These are phyloP conservation scores for Histomonas meleagridis DNA, from an alignment of 208 protist genomes.

Conservation along the genomic window DNA sequence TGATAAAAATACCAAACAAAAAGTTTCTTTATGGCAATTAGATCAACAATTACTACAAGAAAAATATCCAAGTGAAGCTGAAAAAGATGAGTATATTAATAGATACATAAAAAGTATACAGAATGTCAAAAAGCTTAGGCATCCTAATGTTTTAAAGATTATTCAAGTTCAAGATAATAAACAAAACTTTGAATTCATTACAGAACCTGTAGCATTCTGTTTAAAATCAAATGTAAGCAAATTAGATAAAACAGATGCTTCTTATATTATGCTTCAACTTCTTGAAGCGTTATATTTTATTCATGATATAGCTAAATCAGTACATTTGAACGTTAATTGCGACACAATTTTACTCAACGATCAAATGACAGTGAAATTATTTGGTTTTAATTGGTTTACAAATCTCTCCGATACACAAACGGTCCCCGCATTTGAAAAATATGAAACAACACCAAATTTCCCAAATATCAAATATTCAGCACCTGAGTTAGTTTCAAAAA, in stretches of 20 bases:
- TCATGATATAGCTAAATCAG: not conserved
- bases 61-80: not conserved
- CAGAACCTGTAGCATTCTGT: not conserved
- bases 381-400: not conserved
- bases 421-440: not conserved
- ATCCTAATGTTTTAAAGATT: not conserved
- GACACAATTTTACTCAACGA: not conserved
- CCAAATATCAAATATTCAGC: not conserved
- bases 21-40: not conserved
- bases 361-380: not conserved
- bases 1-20: not conserved
- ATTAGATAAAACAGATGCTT: not conserved
- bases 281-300: not conserved
- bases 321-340: not conserved
- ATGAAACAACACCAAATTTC: not conserved
- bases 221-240: not conserved
- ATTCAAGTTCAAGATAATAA: not conserved
- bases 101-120: not conserved
- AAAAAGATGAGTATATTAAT: not conserved
- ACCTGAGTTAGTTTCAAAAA: not conserved
- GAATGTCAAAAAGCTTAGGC: not conserved
- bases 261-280: not conserved
- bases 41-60: not conserved
- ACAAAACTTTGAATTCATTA: not conserved
- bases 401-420: not conserved